These are phyloP conservation scores for Penicillium riverlandense DNA, from an alignment of 495 filamentous ascomycete species.

Conservation along the genomic window DNA sequence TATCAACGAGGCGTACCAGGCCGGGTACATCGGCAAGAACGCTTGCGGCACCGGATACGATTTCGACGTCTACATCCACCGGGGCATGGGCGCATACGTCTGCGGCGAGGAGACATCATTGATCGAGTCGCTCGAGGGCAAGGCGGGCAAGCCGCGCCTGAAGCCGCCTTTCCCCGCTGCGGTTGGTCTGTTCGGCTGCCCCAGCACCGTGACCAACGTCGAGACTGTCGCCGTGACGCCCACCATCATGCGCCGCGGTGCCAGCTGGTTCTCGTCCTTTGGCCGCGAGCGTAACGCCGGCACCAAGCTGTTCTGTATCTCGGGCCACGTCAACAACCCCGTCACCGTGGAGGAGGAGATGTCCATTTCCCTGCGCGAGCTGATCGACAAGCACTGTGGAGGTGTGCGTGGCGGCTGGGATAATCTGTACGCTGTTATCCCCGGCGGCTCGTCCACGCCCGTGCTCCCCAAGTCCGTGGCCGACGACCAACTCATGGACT, in stretches of 20 bases:
- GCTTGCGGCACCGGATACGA: slow-evolving; percentile 95
- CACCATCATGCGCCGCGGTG: slow-evolving; percentile 90
- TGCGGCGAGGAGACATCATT: slow-evolving; percentile 97
- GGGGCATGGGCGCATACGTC: slow-evolving; percentile 94
- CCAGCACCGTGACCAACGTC: slow-evolving; percentile 95
- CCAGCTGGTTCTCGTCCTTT: slow-evolving; percentile 85
- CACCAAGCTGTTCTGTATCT: slow-evolving; percentile 98
- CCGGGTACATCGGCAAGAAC: slow-evolving; percentile 93
- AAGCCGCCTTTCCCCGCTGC: slow-evolving; percentile 98
- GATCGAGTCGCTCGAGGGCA: slow-evolving; percentile 96
- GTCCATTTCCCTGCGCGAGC: slow-evolving; percentile 87
- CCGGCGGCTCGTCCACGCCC: slow-evolving; percentile 92
- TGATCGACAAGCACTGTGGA: slow-evolving; percentile 96
- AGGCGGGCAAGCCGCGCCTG: slow-evolving; percentile 94
- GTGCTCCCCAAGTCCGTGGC: slow-evolving; percentile 83
- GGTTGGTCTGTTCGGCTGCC: slow-evolving; percentile 95
- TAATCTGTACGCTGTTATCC: slow-evolving; percentile 90
- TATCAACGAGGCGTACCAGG: slow-evolving; percentile 94
- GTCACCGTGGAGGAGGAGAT: slow-evolving; percentile 98
- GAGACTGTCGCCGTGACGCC: slow-evolving; percentile 94
- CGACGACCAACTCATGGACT: slow-evolving; percentile 97
- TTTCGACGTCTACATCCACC: slow-evolving; percentile 95
- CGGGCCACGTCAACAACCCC: slow-evolving; percentile 97
- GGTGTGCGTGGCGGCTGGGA: slow-evolving; percentile 97
- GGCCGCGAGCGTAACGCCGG: slow-evolving; percentile 92